Evolutionary conservation across 1,284 basidiomycete genomes (phyloP).

Genomic region (Garcileccinum viscosum): DNA sequence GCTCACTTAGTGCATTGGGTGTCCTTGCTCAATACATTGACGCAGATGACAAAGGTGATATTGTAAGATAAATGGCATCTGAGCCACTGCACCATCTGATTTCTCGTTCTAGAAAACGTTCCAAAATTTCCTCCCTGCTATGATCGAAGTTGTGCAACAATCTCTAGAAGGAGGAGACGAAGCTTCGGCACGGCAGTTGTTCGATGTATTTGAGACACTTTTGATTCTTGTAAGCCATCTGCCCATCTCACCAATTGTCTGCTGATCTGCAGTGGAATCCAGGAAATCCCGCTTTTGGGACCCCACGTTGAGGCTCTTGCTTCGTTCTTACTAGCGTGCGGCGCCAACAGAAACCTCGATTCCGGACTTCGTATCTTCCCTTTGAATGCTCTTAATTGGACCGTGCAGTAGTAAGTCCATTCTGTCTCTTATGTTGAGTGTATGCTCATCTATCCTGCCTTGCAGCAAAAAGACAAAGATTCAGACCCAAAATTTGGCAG

Average conservation of each 20-base stretch:
- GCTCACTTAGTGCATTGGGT: conserved; percentile 75
- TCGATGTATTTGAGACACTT: conserved; percentile 96
- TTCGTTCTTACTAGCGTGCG: conserved; percentile 87
- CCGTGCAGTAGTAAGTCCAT: conserved; percentile 79
- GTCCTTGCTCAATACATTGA: conserved; percentile 95
- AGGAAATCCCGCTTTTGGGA: conserved; percentile 93
- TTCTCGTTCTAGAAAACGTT: conserved; percentile 71
- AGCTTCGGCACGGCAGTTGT: conserved; percentile 85
- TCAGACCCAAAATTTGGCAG: conserved; percentile 85
- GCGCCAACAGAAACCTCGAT: conserved; percentile 82
- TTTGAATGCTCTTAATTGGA: conserved; percentile 96
- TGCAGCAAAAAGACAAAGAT: conserved; percentile 94
- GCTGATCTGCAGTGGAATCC: conserved; percentile 19
- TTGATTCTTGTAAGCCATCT: conserved; percentile 76
- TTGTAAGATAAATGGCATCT: conserved; percentile 59
- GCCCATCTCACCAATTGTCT: not conserved
- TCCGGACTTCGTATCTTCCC: conserved; percentile 88
- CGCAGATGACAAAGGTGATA: conserved; percentile 84
- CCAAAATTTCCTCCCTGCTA: conserved; percentile 87
- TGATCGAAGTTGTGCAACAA: conserved; percentile 91
- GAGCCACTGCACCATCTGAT: conserved; percentile 1
- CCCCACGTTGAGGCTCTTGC: conserved; percentile 90
- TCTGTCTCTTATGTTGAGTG: not conserved
- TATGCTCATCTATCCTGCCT: conserved; percentile 1
- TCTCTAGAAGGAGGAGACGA: conserved; percentile 84